Evolutionary conservation across 805 yeast species (phyloP).

Genomic region (Yarrowia sp.): DNA sequence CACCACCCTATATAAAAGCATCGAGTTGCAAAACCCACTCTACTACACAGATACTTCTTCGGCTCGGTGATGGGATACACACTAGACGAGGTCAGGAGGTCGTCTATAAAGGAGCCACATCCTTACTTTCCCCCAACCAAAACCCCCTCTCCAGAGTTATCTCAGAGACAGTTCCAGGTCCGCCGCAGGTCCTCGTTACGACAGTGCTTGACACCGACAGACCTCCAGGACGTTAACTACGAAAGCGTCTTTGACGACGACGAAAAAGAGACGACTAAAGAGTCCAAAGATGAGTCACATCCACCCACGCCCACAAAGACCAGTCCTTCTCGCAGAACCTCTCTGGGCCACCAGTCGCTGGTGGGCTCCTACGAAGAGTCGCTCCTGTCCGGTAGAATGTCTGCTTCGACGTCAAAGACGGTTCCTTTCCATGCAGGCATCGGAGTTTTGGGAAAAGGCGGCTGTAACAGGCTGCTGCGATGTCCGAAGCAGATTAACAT

Average conservation of each 20-base stretch:
- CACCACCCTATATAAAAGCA: conserved; percentile 18
- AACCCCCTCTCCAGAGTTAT: conserved; percentile 26
- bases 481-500: conserved; percentile 45
- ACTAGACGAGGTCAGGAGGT: conserved; percentile 28
- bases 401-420: conserved; percentile 45
- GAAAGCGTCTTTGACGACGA: conserved; percentile 33
- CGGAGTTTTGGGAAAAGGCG: conserved; percentile 48
- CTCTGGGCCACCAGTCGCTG: conserved; percentile 42
- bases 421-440: conserved; percentile 45
- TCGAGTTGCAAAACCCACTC: conserved; percentile 6
- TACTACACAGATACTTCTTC: neutral
- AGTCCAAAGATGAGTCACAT: conserved; percentile 3
- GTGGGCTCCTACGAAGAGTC: conserved; percentile 51
- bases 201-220: conserved; percentile 30
- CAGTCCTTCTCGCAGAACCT: conserved; percentile 25
- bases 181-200: conserved; percentile 36
- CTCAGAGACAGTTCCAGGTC: conserved; percentile 28
- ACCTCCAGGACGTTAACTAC: conserved; percentile 20
- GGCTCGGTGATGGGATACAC: conserved; percentile 33
- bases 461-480: conserved; percentile 42
- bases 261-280: conserved; percentile 4
- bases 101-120: conserved; percentile 23
- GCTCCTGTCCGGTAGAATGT: conserved; percentile 48
- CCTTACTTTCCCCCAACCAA: conserved; percentile 6
- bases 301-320: conserved; percentile 1